Base-by-base conservation (phyloP, 768 basidiomycete genomes). In the Kwoniella dejecticola region DNA sequence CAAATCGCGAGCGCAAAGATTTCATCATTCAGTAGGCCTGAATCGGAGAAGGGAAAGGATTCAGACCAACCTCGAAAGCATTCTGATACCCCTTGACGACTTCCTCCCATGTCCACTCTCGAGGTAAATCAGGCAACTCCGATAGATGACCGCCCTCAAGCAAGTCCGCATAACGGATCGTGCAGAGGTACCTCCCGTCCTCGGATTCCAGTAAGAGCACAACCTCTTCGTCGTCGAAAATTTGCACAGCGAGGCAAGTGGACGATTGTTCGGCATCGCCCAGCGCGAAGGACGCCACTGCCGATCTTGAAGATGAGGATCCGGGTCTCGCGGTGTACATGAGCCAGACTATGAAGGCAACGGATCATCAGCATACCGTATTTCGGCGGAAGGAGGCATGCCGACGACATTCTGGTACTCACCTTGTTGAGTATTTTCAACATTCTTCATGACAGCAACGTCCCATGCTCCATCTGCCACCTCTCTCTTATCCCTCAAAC, bases 211-310 rank as follows among this genome's bases (percentile, higher is more conserved):
- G 15, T 1, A 72, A 15, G 6, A 72, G 19, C 13, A 63, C 68
- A 19, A 69, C 49, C 29, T 72, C 71, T 27, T 55, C 46, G 36
- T 69, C 66, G 44, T 72, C 71, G 52, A 72, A 72, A 58, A 72
- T 69, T 36, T 67, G 59, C 4, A 69, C 21, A 8, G 65, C 54
- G 2, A 72, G 56, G 26, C 64, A 67, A 0, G 12, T 38, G 6
- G 49, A 54, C 15, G 27, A 30, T 21, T 23, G 29, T 23, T 57
- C 48, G 17, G 31, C 1, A 11, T 41, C 62, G 8, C 1, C 13
- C 27, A 54, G 52, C 12, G 38, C 17, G n/a, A 47, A 69, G 7
- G 56, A 29, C 4, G 49, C 33, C 21, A 56, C 31, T 2, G 17
- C 27, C 13, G 53, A 23, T 11, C 15, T 47, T 47, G 46, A 24